These are phyloP conservation scores for Brassica nigra DNA, from an alignment of 345 rosid genomes.

Conservation along the genomic window DNA sequence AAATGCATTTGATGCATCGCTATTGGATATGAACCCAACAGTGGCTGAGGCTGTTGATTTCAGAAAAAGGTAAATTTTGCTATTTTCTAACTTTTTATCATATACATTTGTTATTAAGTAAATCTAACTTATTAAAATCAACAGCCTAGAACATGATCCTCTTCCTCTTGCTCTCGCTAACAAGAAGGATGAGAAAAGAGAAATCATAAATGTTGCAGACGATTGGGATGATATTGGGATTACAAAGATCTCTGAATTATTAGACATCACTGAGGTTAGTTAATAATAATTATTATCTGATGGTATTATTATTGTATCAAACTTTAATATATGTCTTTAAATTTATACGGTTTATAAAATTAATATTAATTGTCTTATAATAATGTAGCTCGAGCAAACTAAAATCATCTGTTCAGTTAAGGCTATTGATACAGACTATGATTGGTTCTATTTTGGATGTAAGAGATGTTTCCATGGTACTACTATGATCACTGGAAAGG, in stretches of 20 bases:
- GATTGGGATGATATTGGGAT: neutral
- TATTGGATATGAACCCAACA: neutral
- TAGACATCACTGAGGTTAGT: neutral
- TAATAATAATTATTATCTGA: neutral
- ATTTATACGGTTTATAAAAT: too few relatives aligned
- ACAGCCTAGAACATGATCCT: neutral
- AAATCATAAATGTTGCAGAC: neutral
- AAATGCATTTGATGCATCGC: neutral
- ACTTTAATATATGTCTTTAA: neutral
- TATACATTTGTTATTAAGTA: too few relatives aligned
- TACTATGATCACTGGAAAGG: neutral
- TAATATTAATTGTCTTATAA: too few relatives aligned
- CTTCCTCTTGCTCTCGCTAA: neutral
- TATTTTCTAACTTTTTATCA: too few relatives aligned
- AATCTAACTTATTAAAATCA: too few relatives aligned
- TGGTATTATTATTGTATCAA: too few relatives aligned
- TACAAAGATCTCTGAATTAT: neutral
- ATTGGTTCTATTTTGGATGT: neutral
- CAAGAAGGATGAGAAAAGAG: neutral
- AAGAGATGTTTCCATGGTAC: neutral
- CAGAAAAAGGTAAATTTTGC: neutral
- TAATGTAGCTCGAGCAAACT: neutral
- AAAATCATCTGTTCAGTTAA: neutral
- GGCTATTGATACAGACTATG: neutral
- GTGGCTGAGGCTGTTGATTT: neutral